Evolutionary conservation across 495 filamentous ascomycete species (phyloP).

Genomic region (Podospora tetraspora): DNA sequence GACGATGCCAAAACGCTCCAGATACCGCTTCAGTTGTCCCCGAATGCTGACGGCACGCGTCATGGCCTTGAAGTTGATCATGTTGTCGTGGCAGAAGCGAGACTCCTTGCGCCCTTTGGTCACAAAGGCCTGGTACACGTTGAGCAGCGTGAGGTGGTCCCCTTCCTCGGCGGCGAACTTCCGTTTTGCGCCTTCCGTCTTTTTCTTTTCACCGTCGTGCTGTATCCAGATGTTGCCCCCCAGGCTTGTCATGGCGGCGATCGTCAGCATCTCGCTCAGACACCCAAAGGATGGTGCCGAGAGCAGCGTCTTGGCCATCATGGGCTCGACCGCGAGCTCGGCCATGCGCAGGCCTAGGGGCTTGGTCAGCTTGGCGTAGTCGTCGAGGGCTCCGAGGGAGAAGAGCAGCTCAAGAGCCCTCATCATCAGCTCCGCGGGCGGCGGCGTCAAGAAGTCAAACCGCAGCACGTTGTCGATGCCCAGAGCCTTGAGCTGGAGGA

Average conservation of each 20-base stretch:
- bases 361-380: conserved; percentile 85
- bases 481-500: conserved; percentile 91
- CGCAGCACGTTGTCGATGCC: conserved; percentile 93
- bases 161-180: conserved; percentile 93
- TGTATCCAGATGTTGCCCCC: conserved; percentile 78
- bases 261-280: conserved; percentile 78
- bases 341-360: conserved; percentile 89
- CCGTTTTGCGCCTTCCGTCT: conserved; percentile 63
- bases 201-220: conserved; percentile 68
- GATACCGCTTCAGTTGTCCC: conserved; percentile 76
- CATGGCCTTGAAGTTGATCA: conserved; percentile 80
- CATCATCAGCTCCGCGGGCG: conserved; percentile 80
- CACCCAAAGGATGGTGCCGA: conserved; percentile 71
- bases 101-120: conserved; percentile 79
- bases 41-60: conserved; percentile 79
- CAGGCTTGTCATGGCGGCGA: conserved; percentile 91
- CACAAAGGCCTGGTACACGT: conserved; percentile 87
- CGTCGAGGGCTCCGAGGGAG: conserved; percentile 82
- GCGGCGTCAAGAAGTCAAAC: conserved; percentile 84
- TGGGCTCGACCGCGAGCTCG: conserved; percentile 89
- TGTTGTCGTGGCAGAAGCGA: conserved; percentile 81
- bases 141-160: conserved; percentile 90
- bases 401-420: conserved; percentile 86
- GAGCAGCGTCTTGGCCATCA: conserved; percentile 90
- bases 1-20: conserved; percentile 77